Evolutionary conservation across 495 filamentous ascomycete genomes (phyloP).

Genomic region (Penicillium malachiteum): DNA sequence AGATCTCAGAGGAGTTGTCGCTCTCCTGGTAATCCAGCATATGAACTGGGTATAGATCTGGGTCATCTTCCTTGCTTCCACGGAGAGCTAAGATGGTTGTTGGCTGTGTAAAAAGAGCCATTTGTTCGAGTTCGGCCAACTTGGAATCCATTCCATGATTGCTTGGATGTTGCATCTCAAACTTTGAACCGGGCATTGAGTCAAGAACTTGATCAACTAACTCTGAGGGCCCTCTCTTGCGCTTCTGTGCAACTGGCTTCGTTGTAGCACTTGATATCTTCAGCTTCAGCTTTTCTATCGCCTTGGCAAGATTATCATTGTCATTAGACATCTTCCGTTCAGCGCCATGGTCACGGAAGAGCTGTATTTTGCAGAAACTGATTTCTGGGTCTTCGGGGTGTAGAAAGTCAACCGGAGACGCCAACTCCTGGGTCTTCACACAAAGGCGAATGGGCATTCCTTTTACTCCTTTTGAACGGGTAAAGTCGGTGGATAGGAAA

Average conservation of each 20-base stretch:
- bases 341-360: conserved; percentile 95
- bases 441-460: conserved; percentile 91
- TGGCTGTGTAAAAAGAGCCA: not conserved
- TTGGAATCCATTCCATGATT: not conserved
- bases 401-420: conserved; percentile 29
- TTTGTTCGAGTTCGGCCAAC: not conserved
- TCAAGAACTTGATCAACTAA: not conserved
- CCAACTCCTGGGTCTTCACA: conserved; percentile 74
- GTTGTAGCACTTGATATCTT: not conserved
- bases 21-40: not conserved
- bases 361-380: conserved; percentile 91
- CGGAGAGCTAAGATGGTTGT: not conserved
- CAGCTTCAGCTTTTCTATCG: conserved; percentile 68
- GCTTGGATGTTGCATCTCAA: not conserved
- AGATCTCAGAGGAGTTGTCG: not conserved
- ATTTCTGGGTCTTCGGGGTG: conserved; percentile 52
- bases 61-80: conserved; percentile 2
- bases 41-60: conserved; percentile 1
- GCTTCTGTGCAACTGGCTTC: not conserved
- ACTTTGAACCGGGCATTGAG: not conserved
- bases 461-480: conserved; percentile 96
- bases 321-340: conserved; percentile 96
- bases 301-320: conserved; percentile 84
- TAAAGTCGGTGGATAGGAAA: conserved; percentile 97
- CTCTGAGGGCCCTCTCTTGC: not conserved